Percentiles rank a stretch among this genome's conserved stretches.
Conservation (phyloP, 2,329 filamentous ascomycete genomes). For the Aspergillus sp. region DNA sequence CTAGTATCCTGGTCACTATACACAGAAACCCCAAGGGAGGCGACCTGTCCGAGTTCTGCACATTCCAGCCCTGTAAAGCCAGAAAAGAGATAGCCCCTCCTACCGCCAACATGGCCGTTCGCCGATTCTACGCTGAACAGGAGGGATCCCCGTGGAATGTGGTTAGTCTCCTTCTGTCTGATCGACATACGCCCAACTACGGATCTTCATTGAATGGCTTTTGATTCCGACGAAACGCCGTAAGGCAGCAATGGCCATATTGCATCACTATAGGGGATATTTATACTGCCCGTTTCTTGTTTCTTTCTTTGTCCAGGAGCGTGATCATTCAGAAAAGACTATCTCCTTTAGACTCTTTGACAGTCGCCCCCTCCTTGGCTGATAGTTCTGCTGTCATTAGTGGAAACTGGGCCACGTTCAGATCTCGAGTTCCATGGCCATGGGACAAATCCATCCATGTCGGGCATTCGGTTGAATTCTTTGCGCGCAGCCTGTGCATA, state of each 20-base stretch:
- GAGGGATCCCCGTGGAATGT: constrained; percentile 21
- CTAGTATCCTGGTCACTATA: too few relatives aligned
- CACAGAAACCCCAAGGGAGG: too few relatives aligned
- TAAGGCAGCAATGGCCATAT: background rate
- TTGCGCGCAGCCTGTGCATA: too few relatives aligned
- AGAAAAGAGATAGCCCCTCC: background rate
- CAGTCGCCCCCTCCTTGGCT: too few relatives aligned
- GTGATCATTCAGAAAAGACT: too few relatives aligned
- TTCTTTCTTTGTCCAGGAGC: background rate
- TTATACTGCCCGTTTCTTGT: background rate
- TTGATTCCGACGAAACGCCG: background rate
- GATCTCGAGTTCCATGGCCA: background rate
- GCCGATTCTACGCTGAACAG: background rate
- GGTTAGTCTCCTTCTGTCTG: constrained; percentile 14
- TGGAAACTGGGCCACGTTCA: too few relatives aligned
- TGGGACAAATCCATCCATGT: background rate
- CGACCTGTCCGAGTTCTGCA: background rate
- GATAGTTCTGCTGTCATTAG: too few relatives aligned
- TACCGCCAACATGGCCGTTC: background rate
- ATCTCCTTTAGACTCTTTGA: too few relatives aligned
- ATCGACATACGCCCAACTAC: constrained; percentile 3
- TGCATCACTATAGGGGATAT: background rate
- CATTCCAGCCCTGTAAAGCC: constrained; percentile 12
- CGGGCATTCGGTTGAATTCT: background rate
- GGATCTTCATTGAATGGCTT: background rate